phyloP scores from a whole-genome alignment of 2,329 filamentous ascomycete genomes.

The Fusarium chlamydosporum region DNA sequence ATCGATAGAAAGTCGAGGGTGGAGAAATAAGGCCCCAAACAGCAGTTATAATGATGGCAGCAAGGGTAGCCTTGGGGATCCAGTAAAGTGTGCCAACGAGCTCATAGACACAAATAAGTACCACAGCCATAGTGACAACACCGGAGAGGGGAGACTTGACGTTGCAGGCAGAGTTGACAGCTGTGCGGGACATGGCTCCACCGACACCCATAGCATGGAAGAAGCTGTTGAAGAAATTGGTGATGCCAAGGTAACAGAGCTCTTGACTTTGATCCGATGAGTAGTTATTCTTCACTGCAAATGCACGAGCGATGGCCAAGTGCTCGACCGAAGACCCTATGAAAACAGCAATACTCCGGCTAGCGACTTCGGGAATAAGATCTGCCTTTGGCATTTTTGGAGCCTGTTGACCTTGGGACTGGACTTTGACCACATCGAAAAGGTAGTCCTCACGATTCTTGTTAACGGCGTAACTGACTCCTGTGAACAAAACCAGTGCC shows the following conservation, averaged over 20 bases:
- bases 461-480: conserved; percentile 75
- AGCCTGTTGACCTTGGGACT: conserved; percentile 66
- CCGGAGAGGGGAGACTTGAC: conserved; percentile 74
- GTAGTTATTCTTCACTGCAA: conserved; percentile 73
- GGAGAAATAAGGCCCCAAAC: conserved; percentile 73
- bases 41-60: conserved; percentile 76
- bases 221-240: conserved; percentile 75
- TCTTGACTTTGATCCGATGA: conserved; percentile 75
- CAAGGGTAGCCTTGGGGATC: conserved; percentile 76
- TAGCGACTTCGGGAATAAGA: conserved; percentile 67
- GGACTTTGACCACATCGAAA: conserved; percentile 71
- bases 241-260: conserved; percentile 72
- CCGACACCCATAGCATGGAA: conserved; percentile 75
- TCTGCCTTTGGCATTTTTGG: conserved; percentile 63
- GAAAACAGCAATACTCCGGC: conserved; percentile 71
- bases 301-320: conserved; percentile 74
- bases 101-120: conserved; percentile 73
- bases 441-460: conserved; percentile 61
- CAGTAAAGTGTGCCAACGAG: conserved; percentile 73
- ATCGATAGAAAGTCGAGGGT: conserved; percentile 71
- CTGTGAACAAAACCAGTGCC: conserved; percentile 72
- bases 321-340: conserved; percentile 74
- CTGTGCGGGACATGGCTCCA: conserved; percentile 76
- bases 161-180: conserved; percentile 75
- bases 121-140: conserved; percentile 71